Percentiles rank a stretch among this genome's conserved stretches.
These are phyloP conservation scores for Aristolochia fimbriata DNA, from an alignment of 164 flowering plant genomes.

Conservation along the genomic window DNA sequence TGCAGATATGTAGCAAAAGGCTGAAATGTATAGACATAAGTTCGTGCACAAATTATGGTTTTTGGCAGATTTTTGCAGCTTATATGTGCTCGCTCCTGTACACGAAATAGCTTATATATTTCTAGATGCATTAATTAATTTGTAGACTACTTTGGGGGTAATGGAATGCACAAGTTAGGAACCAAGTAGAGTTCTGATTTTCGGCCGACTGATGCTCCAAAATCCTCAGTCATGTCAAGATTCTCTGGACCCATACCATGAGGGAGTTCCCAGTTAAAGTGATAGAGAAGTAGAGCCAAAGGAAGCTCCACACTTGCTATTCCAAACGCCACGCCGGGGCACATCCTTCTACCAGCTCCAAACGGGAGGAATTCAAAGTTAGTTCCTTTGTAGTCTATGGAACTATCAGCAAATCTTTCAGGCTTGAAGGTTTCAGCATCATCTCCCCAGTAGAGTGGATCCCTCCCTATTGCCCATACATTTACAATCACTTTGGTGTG, in stretches of 20 bases:
- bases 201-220: constrained; percentile 5
- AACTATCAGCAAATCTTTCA: constrained; percentile 15
- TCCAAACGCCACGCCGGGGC: constrained; percentile 21
- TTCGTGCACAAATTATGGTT: too few relatives aligned
- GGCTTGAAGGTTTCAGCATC: constrained; percentile 19
- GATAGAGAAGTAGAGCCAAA: constrained; percentile 19
- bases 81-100: too few relatives aligned
- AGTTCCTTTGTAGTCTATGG: constrained; percentile 22
- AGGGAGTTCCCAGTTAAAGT: constrained; percentile 23
- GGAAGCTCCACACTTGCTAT: constrained; percentile 14
- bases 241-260: not conserved
- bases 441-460: constrained; percentile 16
- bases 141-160: too few relatives aligned
- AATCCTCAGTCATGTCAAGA: constrained; percentile 18
- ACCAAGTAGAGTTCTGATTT: constrained; percentile 1
- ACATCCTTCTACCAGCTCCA: constrained; percentile 25
- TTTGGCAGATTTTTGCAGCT: too few relatives aligned
- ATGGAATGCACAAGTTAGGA: not conserved
- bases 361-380: constrained; percentile 26
- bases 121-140: too few relatives aligned
- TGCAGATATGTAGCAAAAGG: too few relatives aligned
- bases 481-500: constrained; percentile 19
- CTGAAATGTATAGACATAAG: too few relatives aligned
- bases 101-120: too few relatives aligned
- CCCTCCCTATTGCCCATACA: constrained; percentile 24